Evolutionary conservation across 2,329 filamentous ascomycete species (phyloP).

Genomic region (Pleurostoma richardsiae): DNA sequence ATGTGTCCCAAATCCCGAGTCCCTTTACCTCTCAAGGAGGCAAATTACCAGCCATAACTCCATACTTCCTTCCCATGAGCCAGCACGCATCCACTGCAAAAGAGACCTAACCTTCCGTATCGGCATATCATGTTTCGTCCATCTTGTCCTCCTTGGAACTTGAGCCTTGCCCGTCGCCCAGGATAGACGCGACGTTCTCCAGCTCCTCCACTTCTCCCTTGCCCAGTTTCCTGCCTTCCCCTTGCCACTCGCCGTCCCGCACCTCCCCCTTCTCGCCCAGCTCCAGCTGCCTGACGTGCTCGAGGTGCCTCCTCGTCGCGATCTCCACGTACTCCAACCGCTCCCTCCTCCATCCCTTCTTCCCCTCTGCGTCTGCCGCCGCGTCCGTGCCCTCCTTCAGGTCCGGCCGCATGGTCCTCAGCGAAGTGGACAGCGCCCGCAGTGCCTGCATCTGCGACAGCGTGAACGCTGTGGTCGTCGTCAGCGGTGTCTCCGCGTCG

Average conservation of each 20-base stretch:
- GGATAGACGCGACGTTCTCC: constrained; percentile 42
- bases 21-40: too few relatives aligned
- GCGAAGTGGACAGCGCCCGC: constrained; percentile 54
- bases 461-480: constrained; percentile 71
- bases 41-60: too few relatives aligned
- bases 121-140: constrained; percentile 16
- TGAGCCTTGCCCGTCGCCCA: constrained; percentile 22
- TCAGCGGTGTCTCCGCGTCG: constrained; percentile 50
- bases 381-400: constrained; percentile 31
- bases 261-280: constrained; percentile 56
- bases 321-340: constrained; percentile 79
- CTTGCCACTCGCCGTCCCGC: constrained; percentile 61
- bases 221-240: constrained; percentile 42
- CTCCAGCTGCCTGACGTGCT: constrained; percentile 63
- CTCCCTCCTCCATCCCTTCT: constrained; percentile 61
- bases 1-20: too few relatives aligned
- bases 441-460: constrained; percentile 79
- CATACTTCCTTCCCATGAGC: too few relatives aligned
- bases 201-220: constrained; percentile 52
- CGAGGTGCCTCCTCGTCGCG: constrained; percentile 71
- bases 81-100: too few relatives aligned
- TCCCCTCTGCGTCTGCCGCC: constrained; percentile 24
- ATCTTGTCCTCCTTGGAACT: constrained; percentile 13
- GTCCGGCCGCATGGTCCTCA: constrained; percentile 63
- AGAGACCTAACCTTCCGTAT: too few relatives aligned